Conservation (phyloP, 202 grass and related monocot genomes). For the Musa balbisiana region DNA sequence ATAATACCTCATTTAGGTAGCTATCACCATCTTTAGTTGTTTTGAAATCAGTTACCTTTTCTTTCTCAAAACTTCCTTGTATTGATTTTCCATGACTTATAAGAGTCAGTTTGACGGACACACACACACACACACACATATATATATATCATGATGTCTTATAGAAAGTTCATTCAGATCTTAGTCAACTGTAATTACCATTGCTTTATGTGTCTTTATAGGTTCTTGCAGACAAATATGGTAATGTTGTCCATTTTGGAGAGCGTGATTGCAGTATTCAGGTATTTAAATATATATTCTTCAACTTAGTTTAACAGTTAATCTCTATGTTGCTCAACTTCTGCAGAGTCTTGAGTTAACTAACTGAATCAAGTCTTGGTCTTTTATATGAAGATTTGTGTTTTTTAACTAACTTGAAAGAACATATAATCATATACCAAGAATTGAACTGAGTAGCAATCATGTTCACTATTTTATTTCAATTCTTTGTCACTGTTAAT, state of each 20-base stretch:
- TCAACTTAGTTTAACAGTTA: neutral
- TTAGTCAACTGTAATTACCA: neutral
- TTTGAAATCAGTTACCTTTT: neutral
- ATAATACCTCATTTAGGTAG: neutral
- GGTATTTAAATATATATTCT: constrained; percentile 16
- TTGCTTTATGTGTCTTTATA: constrained; percentile 7
- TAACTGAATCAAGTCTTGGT: neutral
- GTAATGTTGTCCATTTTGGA: constrained; percentile 49
- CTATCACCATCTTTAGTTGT: neutral
- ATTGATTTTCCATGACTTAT: constrained; percentile 5
- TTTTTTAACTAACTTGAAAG: neutral
- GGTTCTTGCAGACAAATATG: constrained; percentile 44
- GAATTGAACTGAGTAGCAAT: no score
- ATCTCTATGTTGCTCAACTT: neutral
- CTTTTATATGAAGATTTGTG: neutral
- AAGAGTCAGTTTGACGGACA: no score
- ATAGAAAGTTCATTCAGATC: neutral
- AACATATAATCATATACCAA: neutral
- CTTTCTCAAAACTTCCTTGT: neutral
- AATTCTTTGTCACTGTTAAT: no score
- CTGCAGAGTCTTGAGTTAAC: neutral
- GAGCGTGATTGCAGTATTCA: constrained; percentile 57
- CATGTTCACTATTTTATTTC: no score
- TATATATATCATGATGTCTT: neutral
- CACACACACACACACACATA: neutral